Evolutionary conservation across 306 rosid genomes (phyloP).

Genomic region (Myrica gale): DNA sequence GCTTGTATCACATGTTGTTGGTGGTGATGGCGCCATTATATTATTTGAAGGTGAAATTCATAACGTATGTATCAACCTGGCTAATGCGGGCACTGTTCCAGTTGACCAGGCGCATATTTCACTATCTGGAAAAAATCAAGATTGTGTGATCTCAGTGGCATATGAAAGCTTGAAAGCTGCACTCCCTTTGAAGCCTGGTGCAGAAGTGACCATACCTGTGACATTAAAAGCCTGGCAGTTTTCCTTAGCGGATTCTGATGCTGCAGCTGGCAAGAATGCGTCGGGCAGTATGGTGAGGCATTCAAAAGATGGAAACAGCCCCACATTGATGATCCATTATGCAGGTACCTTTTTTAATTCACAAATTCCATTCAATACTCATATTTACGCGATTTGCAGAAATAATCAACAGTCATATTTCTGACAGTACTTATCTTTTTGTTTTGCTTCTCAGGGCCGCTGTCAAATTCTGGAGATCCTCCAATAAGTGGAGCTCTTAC

Average conservation of each 20-base stretch:
- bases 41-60: conserved; percentile 95
- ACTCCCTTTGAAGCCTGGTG: conserved; percentile 89
- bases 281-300: conserved; percentile 57
- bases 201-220: conserved; percentile 88
- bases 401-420: conserved; percentile 15
- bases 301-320: conserved; percentile 76
- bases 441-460: conserved; percentile 57
- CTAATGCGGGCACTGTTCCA: conserved; percentile 95
- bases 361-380: conserved; percentile 4
- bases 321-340: conserved; percentile 79
- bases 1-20: conserved; percentile 75
- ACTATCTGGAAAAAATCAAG: conserved; percentile 87
- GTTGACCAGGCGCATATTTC: conserved; percentile 91
- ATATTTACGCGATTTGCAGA: conserved; percentile 18
- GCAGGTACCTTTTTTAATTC: conserved; percentile 55
- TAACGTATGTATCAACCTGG: conserved; percentile 81
- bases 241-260: conserved; percentile 58
- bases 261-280: conserved; percentile 51
- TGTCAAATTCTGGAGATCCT: conserved; percentile 49
- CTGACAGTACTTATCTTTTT: conserved; percentile 17
- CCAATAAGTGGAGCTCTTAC: conserved; percentile 47
- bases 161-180: conserved; percentile 71
- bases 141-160: conserved; percentile 70
- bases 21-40: conserved; percentile 92
- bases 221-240: conserved; percentile 92